Conservation (phyloP, 495 filamentous ascomycete genomes). For the Jackrogersella minutella region DNA sequence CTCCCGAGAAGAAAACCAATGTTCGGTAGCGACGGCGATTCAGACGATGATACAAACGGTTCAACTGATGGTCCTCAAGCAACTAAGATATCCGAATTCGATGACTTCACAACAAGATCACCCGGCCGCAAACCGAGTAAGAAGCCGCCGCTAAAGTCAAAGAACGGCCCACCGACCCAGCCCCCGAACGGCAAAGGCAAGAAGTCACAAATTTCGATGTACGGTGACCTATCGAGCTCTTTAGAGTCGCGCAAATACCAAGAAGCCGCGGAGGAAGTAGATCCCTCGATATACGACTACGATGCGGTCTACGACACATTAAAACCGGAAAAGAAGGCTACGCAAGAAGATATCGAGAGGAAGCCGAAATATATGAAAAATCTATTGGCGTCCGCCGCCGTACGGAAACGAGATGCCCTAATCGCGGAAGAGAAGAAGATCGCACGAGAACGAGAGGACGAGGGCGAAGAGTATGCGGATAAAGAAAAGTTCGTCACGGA, state of each 20-base stretch:
- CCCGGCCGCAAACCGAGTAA: constrained; percentile 26
- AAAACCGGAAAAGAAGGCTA: constrained; percentile 53
- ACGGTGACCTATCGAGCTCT: constrained; percentile 64
- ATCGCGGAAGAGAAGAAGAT: constrained; percentile 89
- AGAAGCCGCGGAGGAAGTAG: constrained; percentile 64
- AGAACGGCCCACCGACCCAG: constrained; percentile 29
- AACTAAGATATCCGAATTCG: constrained; percentile 46
- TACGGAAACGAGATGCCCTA: constrained; percentile 86
- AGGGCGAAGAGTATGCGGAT: constrained; percentile 92
- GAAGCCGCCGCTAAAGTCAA: constrained; percentile 37
- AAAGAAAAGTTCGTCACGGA: constrained; percentile 97
- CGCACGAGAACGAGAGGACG: constrained; percentile 85
- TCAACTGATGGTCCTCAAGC: constrained; percentile 29
- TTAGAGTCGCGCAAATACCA: constrained; percentile 63
- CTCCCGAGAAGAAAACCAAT: constrained; percentile 60
- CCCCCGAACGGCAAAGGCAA: constrained; percentile 48
- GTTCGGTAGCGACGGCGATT: constrained; percentile 60
- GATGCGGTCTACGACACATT: constrained; percentile 75
- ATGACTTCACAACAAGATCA: constrained; percentile 38
- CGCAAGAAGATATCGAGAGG: constrained; percentile 55
- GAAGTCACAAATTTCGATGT: constrained; percentile 48
- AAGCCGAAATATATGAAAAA: constrained; percentile 85
- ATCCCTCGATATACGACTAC: constrained; percentile 79
- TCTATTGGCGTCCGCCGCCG: constrained; percentile 79
- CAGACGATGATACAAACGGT: constrained; percentile 51